phyloP scores from a whole-genome alignment of 768 basidiomycete species.

The Amanita polypyramis region DNA sequence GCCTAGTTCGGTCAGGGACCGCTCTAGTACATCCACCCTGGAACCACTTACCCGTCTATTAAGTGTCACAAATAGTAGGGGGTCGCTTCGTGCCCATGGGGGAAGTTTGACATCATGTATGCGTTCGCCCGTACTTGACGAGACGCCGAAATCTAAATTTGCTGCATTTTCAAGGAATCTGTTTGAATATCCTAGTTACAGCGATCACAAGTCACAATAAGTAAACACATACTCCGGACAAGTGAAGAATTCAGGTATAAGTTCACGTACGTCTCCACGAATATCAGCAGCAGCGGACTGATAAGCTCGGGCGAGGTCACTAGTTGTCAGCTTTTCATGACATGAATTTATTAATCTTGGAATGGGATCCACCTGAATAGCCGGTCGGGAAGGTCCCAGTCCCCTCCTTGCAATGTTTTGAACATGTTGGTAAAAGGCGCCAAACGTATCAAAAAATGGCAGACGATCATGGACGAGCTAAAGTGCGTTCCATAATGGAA shows the following conservation, averaged over 20 bases:
- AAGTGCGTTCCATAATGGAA: slow-evolving; percentile 96
- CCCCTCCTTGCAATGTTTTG: slow-evolving; percentile 87
- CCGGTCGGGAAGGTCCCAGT: slow-evolving; percentile 89
- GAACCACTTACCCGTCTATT: slow-evolving; percentile 54
- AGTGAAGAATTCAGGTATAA: slow-evolving; percentile 85
- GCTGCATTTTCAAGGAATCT: slow-evolving; percentile 80
- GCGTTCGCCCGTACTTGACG: slow-evolving; percentile 62
- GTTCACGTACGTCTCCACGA: slow-evolving; percentile 86
- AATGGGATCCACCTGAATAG: slow-evolving; percentile 51
- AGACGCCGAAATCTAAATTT: slow-evolving; percentile 69
- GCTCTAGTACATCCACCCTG: not conserved
- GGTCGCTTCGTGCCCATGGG: slow-evolving; percentile 80
- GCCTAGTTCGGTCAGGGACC: slow-evolving; percentile 35
- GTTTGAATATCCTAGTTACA: not conserved
- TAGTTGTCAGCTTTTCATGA: slow-evolving; percentile 17
- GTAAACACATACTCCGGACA: slow-evolving; percentile 56
- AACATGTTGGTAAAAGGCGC: slow-evolving; percentile 93
- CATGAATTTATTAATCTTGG: not conserved
- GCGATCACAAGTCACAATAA: not conserved
- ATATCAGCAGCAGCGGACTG: slow-evolving; percentile 78
- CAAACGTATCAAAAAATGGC: slow-evolving; percentile 85
- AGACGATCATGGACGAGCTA: slow-evolving; percentile 94
- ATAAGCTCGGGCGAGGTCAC: slow-evolving; percentile 74
- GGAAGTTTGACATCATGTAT: slow-evolving; percentile 87
- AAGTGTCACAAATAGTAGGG: slow-evolving; percentile 68